Conservation (phyloP, 495 filamentous ascomycete species). For the Xylaria acuta region DNA sequence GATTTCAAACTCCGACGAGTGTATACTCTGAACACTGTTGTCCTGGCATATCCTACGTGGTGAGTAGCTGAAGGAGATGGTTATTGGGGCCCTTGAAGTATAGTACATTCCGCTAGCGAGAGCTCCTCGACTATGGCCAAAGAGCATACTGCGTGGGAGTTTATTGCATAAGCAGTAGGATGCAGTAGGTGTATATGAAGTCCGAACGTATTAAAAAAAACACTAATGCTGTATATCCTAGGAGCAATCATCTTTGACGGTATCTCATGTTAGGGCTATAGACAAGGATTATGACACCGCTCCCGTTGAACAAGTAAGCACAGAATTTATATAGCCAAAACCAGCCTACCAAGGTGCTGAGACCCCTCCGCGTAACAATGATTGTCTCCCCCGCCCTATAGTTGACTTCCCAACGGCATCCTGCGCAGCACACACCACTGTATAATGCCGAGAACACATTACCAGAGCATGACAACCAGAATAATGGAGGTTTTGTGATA, state of each 20-base stretch:
- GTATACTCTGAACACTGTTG: background rate
- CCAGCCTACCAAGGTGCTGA: background rate
- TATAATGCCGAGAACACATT: background rate
- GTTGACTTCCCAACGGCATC: background rate
- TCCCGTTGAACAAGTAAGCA: background rate
- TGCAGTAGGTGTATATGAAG: background rate
- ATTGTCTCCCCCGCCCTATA: background rate
- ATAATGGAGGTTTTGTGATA: background rate
- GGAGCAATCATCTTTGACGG: background rate
- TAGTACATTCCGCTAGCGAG: background rate
- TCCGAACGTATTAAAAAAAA: no score
- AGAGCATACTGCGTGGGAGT: background rate
- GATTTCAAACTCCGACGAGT: background rate
- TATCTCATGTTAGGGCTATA: background rate
- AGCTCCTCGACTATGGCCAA: background rate
- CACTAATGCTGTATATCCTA: no score
- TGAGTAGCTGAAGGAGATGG: background rate
- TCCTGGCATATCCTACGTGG: background rate
- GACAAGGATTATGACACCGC: background rate
- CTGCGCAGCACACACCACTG: background rate
- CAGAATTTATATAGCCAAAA: background rate
- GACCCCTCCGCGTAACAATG: background rate
- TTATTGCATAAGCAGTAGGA: background rate
- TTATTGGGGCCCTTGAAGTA: background rate
- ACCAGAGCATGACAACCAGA: background rate